A percentile compares a stretch with the other conserved stretches of the same genome.
Conservation (phyloP, 139 green algal genomes). For the Chlamydomonas schloesseri region DNA sequence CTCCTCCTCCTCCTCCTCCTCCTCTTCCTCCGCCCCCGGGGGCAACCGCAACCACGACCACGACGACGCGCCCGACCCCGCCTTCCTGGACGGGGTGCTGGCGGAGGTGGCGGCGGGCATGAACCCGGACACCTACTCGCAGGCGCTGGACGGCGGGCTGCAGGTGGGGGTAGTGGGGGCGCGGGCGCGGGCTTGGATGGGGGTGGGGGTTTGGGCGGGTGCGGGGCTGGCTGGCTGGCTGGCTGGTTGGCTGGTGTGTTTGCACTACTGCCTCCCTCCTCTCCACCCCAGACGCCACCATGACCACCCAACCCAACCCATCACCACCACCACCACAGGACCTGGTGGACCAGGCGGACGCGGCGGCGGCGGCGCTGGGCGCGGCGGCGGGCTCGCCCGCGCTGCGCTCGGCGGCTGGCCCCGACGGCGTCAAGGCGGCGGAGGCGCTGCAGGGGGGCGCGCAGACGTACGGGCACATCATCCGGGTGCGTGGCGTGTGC, state of each 20-base stretch:
- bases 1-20: no score
- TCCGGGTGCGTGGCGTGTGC: no score
- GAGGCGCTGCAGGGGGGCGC: conserved; percentile 14
- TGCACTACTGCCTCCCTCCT: no score
- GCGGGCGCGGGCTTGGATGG: no score
- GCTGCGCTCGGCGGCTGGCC: neutral
- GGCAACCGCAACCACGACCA: neutral
- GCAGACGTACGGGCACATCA: neutral
- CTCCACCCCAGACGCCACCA: no score
- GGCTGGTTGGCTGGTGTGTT: no score
- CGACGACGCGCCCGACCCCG: neutral
- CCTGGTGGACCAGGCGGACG: neutral
- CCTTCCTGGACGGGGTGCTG: neutral
- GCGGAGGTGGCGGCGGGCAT: neutral
- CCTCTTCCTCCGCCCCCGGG: no score
- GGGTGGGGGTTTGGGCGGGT: no score
- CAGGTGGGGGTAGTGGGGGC: neutral
- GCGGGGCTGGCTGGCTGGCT: no score
- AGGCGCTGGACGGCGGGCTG: neutral
- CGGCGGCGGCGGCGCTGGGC: neutral
- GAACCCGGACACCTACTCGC: neutral
- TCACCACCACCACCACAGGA: neutral
- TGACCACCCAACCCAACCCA: no score
- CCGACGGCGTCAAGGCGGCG: neutral
- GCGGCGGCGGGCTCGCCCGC: neutral